Base-by-base conservation (phyloP, 106 monocot genomes). In the Ottelia alismoides region DNA sequence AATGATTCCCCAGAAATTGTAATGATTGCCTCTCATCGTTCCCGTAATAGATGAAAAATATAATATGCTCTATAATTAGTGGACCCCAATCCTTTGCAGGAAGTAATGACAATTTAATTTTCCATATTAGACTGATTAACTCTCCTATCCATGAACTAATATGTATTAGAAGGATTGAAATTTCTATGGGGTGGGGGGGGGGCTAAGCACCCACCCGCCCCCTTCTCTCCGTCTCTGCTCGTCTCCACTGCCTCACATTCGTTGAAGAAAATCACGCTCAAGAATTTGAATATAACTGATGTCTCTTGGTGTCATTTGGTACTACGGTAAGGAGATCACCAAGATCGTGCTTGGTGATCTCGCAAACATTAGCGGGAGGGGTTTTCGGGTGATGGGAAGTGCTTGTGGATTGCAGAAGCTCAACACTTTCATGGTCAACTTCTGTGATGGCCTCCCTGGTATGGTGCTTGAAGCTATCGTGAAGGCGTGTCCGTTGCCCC, bases 341-440 rank as follows among this genome's bases (percentile, higher is more conserved):
- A 70, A 76, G 4, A 53, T 91, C 18, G 55, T 51, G 4, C 63
- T 91, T 9, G 51, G 52, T 2, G 53, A 66, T 35, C 74, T 91
- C 11, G 58, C 56, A 46, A 70, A 70, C 18, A 78, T 92, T 11
- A 72, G 47, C 2, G 92, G 86, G 62, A 81, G 65, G 53, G 92
- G 92, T 0, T 92, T 92, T 48, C 87, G 92, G 86, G 81, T 82
- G 22, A 83, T 87, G 82, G 86, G 79, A 17, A 83, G 65, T 40
- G 63, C 92, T 2, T 60, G 53, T 24, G 82, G 78, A 30, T 32
- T 92, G 57, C 70, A 57, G 35, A 92, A 70, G 30, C 68, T 87
- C 22, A 79, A 59, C 16, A 57, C 52, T 9, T 47, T 82, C 47
- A 52, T 29, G 0, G 62, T 87, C 51, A 63, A 40, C 24, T 70